Conservation (phyloP, 75 land plant genomes). For the Ceratopteris richardii region DNA sequence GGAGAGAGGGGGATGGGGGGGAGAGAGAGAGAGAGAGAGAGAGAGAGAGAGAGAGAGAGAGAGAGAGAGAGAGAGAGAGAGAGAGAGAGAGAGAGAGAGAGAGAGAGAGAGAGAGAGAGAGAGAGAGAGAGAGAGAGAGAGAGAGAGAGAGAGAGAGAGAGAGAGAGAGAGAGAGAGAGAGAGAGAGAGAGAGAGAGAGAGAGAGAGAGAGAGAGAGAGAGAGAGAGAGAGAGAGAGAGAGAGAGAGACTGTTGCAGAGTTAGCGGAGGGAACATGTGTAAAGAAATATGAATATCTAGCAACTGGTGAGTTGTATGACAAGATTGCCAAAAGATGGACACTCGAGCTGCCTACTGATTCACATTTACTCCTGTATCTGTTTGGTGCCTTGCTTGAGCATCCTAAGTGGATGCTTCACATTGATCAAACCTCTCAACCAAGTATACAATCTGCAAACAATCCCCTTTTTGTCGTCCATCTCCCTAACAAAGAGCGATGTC, state of each 20-base stretch:
- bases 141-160: not conserved
- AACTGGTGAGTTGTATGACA: constrained; percentile 67
- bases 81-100: constrained; percentile 6
- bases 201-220: too few relatives aligned
- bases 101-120: constrained; percentile 8
- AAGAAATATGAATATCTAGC: constrained; percentile 81
- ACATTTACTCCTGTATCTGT: constrained; percentile 77
- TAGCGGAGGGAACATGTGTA: constrained; percentile 94
- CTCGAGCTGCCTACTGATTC: constrained; percentile 88
- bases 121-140: not conserved
- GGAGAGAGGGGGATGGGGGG: too few relatives aligned
- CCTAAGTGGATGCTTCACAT: constrained; percentile 97
- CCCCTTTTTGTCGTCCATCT: constrained; percentile 79
- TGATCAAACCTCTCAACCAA: constrained; percentile 65
- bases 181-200: too few relatives aligned
- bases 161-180: too few relatives aligned
- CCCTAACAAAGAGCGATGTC: constrained; percentile 83
- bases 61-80: too few relatives aligned
- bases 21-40: too few relatives aligned
- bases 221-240: too few relatives aligned
- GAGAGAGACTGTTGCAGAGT: constrained; percentile 30
- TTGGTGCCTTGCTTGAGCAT: constrained; percentile 94
- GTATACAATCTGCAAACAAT: constrained; percentile 81
- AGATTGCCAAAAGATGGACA: constrained; percentile 60
- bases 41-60: too few relatives aligned